Evolutionary conservation across 345 rosid genomes (phyloP), one percentile per base, ranked within the genome.

Genomic region (Barbarea vulgaris): DNA sequence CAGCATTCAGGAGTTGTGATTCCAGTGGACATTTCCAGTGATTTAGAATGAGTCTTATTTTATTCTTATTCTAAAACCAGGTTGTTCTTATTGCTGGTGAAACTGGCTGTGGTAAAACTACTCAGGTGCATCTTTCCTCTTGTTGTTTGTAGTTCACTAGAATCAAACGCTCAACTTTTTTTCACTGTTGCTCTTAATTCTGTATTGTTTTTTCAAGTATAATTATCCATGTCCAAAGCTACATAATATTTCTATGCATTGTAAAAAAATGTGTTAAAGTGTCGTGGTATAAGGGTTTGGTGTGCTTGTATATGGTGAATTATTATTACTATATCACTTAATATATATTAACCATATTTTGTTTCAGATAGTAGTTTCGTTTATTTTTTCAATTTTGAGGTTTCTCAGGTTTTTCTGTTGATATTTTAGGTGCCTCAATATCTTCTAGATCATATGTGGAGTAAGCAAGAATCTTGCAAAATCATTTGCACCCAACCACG

Each of bases 401-500:
- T 53, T 47, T 42, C 74, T 58, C 70, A 55, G 77, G 46, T 22
- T 21, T 56, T 14, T 39, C 14, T 67, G 18, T 72, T 63, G 59
- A 47, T 81, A 42, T 78, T 82, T 55, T 77, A 94, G 97, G 97
- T 94, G 44, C 99, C 97, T 30, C 99, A 92, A 81, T 95, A 71
- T 85, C 83, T 95, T 76, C 80, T 95, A 82, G 97, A 95, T 63
- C 69, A 85, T 63, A 86, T 86, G 87, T 90, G 97, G 99, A 87
- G 79, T 61, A 87, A 84, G 81, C 82, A 84, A 14, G 85, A 89
- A 76, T 74, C 86, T 5, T 92, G 99, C 80, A 95, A 95, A 82
- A 89, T 95, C 75, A 76, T 95, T 24, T 95, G 99, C 81, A 88
- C 99, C 71, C 99, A 95, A 81, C 99, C 99, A 76, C 96, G 99